Evolutionary conservation across 768 basidiomycete genomes (phyloP), one percentile per base, ranked within the genome.

Genomic region (Cyclocybe cylindracea): DNA sequence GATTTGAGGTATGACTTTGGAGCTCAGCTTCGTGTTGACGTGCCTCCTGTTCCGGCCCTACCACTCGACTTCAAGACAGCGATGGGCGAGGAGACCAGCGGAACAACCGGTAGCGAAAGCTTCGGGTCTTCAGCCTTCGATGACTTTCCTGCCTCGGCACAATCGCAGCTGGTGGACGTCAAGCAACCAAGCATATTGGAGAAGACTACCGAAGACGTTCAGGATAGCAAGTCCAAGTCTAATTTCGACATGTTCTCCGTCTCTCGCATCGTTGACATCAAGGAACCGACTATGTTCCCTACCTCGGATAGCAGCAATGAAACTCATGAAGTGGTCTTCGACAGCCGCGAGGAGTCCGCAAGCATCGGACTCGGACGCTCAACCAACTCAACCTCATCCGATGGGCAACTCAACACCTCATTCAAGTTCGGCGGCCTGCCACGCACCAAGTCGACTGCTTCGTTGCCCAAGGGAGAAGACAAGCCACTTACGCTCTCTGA

Each of bases 341-440:
- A 39, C 6, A 46, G 45, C 33, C 5, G 36, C 37, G n/a, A 24
- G 24, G 24, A 24, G 24, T 24, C 24, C 24, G 24, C 5, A 2
- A 24, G 24, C 24, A 24, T 24, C 24, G 24, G 5, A 24, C 24
- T 24, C 24, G 5, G 24, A 24, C 24, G 24, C 24, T 44, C 48
- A 5, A 49, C 50, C 39, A 53, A 41, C 4, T 76, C 78, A 18
- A 75, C 69, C 14, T 75, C 77, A 2, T 87, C 86, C 0, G 75
- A 86, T 53, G 89, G 89, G 0, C 75, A 84, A 55, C 77, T 91
- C 40, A 84, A 91, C 55, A 77, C 71, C 7, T 79, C 83, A 16
- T 91, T 92, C 78, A 87, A 78, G 61, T 92, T 91, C 53, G 89
- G 89, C 19, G 88, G 87, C 18, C 59, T 71, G 8, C 71, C 71